A percentile compares a stretch with the other conserved stretches of the same genome.
Conservation (phyloP, 2,329 filamentous ascomycete species). For the Botrytis medusae region DNA sequence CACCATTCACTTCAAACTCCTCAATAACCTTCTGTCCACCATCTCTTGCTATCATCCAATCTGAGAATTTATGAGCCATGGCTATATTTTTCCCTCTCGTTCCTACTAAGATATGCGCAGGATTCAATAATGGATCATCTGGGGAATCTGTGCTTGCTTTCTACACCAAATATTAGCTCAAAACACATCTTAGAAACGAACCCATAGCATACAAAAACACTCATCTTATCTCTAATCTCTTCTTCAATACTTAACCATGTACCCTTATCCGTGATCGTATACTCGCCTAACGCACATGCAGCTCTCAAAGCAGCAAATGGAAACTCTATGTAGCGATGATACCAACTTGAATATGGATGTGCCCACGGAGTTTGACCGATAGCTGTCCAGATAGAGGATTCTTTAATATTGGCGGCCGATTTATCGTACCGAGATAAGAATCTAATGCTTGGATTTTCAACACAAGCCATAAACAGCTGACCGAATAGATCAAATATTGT, state of each 20-base stretch:
- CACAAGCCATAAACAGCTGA: constrained; percentile 39
- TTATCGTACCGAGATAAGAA: constrained; percentile 50
- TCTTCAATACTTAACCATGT: constrained; percentile 45
- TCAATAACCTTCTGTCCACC: constrained; percentile 43
- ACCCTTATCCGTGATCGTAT: constrained; percentile 49
- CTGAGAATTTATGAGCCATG: constrained; percentile 42
- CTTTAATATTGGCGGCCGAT: constrained; percentile 51
- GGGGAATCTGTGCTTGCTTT: constrained; percentile 42
- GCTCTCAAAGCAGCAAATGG: constrained; percentile 48
- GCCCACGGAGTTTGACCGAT: constrained; percentile 51
- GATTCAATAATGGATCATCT: constrained; percentile 45
- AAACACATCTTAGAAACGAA: not conserved
- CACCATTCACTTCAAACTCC: constrained; percentile 43
- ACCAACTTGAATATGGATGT: constrained; percentile 47
- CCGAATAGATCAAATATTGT: constrained; percentile 39
- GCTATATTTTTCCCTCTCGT: constrained; percentile 40
- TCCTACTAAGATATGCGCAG: constrained; percentile 46
- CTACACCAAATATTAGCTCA: constrained; percentile 27
- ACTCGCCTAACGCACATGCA: constrained; percentile 45
- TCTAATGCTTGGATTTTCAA: constrained; percentile 41
- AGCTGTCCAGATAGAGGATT: constrained; percentile 46
- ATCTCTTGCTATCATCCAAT: constrained; percentile 43
- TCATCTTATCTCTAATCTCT: constrained; percentile 40
- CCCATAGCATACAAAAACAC: constrained; percentile 39
- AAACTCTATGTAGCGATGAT: constrained; percentile 48